Base-by-base conservation (phyloP, 1,284 basidiomycete species). In the Agroathelia rolfsii region DNA sequence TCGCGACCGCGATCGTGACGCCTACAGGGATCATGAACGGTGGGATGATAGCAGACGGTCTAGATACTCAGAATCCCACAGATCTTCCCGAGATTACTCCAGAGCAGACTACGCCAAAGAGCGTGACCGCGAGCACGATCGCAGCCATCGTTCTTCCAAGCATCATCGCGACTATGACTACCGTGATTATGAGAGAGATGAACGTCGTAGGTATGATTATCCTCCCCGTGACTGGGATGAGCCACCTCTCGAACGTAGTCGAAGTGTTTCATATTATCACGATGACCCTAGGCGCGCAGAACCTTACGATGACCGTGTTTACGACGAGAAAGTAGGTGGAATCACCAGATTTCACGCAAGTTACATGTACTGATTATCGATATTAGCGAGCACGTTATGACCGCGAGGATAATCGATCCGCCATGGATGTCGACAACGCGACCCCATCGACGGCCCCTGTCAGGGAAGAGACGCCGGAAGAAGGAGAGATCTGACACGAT, bases 401-500 rank as follows among this genome's bases (percentile, higher is more conserved):
- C 26, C 56, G 54, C 19, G 67, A 64, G 18, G 53, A 49, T 11
- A 41, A 46, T 26, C 39, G 51, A 9, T 50, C 46, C 6, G 59
- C 48, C 17, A 41, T 37, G 4, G 40, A 41, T 3, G 28, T 41
- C 6, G 47, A 32, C 33, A 38, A 44, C 24, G 47, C 48, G 34
- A 39, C 38, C 11, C 40, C 43, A 6, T 51, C 49, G 34, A 73
- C 58, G 28, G 53, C 49, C 28, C 46, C 50, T 3, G 52, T 44
- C 17, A 52, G 69, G 22, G 69, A 59, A 25, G 71, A 86, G 47
- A 82, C 76, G 24, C 83, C 83, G 5, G 83, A 86, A 58, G 82
- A 86, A 52, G 82, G 83, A 14, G 82, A 86, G 49, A 86, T 86
- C 48, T 85, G 42, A 62, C n/a, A n/a, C n/a, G n/a, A n/a, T n/a